A percentile compares a stretch with the other conserved stretches of the same genome.
These are phyloP conservation scores for Leccinum subtestaceum DNA, from an alignment of 768 basidiomycete species.

Conservation along the genomic window DNA sequence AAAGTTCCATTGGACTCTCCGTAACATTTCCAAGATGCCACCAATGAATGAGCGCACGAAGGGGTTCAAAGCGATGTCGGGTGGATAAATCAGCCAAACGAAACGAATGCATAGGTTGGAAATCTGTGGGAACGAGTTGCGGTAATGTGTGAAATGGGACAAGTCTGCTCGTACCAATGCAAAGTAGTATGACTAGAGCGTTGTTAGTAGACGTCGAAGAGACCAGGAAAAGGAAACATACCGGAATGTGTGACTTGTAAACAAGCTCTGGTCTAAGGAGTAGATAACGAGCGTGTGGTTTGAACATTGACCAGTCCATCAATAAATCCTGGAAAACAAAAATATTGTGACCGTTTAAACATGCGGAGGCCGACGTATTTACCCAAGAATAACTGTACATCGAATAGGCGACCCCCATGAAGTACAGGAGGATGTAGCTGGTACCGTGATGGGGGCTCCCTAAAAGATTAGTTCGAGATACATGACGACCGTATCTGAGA, in stretches of 20 bases:
- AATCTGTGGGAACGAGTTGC: slow-evolving; percentile 39
- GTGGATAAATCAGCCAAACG: slow-evolving; percentile 67
- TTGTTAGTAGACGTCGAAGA: not conserved
- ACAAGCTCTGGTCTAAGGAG: slow-evolving; percentile 73
- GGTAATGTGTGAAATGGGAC: not conserved
- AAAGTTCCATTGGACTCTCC: slow-evolving; percentile 91
- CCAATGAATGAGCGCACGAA: slow-evolving; percentile 64
- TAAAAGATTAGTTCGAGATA: not conserved
- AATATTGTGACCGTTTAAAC: not conserved
- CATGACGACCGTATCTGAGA: not conserved
- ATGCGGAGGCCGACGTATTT: slow-evolving; percentile 19
- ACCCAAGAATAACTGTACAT: slow-evolving; percentile 81
- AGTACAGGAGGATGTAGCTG: slow-evolving; percentile 65
- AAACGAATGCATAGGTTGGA: slow-evolving; percentile 77
- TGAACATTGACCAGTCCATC: slow-evolving; percentile 92
- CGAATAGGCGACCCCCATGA: slow-evolving; percentile 61
- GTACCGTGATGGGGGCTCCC: slow-evolving; percentile 38
- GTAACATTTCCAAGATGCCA: slow-evolving; percentile 68
- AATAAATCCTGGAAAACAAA: slow-evolving; percentile 59
- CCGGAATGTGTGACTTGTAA: slow-evolving; percentile 62
- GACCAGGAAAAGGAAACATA: slow-evolving; percentile 29
- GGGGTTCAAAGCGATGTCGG: slow-evolving; percentile 48
- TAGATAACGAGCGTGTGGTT: slow-evolving; percentile 49
- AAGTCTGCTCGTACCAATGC: slow-evolving; percentile 56
- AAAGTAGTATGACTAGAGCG: slow-evolving; percentile 65